Evolutionary conservation across 495 filamentous ascomycete genomes (phyloP), one percentile per base, ranked within the genome.

Genomic region (Aspergillus sclerotiicarbonarius): DNA sequence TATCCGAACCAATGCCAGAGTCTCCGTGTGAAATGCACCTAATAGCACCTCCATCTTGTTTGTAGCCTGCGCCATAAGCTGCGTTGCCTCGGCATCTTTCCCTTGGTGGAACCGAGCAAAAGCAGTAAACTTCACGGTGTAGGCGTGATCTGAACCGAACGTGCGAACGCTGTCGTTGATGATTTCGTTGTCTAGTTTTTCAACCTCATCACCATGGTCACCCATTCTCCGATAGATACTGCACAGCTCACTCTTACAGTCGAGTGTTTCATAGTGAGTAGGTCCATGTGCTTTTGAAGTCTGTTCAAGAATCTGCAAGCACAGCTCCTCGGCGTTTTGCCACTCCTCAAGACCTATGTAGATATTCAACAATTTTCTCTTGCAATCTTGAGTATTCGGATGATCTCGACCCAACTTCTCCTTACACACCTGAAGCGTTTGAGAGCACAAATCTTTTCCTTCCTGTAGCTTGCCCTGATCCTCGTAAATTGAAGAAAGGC

Each of bases 381-480:
- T 63, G 59, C 54, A 63, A 12, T 10, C 15, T 20, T 59, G 50
- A 8, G 68, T 68, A 6, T 56, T 46, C 10, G 54, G 60, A 59
- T 71, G 58, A 19, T 64, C 39, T 20, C 21, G 32, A n/a, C 68
- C 64, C 13, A 72, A 48, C 29, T 60, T 18, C 39, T 49, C 31
- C 56, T 61, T 58, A 15, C 45, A 33, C n/a, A 12, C 55, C 52
- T 60, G 33, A 10, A 70, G 31, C 15, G 52, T 56, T 37, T 63
- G 37, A 19, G 72, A 61, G 80, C 56, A 10, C 15, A 73, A 43
- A 47, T 65, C 59, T 58, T 75, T 67, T 6, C 71, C 73, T 47
- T 70, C 66, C 20, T 62, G 46, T 25, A 57, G 62, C 25, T 62
- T 58, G n/a, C 63, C 68, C 56, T 70, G 63, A 10, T 41, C 50